These are phyloP conservation scores for Backusella circina DNA, from an alignment of 192 early-diverging fungal genomes.

Conservation along the genomic window DNA sequence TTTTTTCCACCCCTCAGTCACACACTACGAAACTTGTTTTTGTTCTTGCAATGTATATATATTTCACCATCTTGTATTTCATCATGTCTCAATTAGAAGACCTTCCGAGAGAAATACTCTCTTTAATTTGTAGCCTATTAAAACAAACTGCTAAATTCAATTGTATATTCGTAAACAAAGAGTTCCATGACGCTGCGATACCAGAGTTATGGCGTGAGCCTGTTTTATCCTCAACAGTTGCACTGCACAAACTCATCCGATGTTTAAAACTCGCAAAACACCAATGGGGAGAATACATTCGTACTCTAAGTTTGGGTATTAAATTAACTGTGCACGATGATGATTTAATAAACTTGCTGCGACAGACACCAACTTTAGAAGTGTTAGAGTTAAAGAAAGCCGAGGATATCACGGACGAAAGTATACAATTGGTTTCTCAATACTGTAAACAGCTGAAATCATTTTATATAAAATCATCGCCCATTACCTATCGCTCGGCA, in stretches of 20 bases:
- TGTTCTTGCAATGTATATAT: background rate
- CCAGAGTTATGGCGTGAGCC: conserved; percentile 14
- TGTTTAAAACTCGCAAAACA: conserved; percentile 1
- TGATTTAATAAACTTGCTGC: background rate
- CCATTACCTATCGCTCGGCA: conserved; percentile 19
- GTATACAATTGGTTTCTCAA: background rate
- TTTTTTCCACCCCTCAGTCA: too few relatives aligned
- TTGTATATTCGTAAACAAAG: conserved; percentile 6
- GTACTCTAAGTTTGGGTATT: background rate
- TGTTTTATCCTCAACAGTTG: background rate
- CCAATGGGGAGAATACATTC: conserved; percentile 8
- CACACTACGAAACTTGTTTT: too few relatives aligned
- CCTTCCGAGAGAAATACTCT: conserved; percentile 1
- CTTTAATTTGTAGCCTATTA: conserved; percentile 7
- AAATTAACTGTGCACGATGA: background rate
- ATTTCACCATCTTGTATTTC: background rate
- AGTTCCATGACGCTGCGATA: conserved; percentile 3
- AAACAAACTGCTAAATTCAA: conserved; percentile 5
- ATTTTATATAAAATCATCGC: conserved; percentile 4
- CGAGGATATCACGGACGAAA: conserved; percentile 14
- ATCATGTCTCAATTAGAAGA: conserved; percentile 6
- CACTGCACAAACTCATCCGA: background rate
- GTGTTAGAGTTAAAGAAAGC: conserved; percentile 4
- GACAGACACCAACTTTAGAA: background rate
- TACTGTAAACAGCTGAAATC: conserved; percentile 15